Conservation (phyloP, 208 protist species). For the Novymonas esmeraldas region DNA sequence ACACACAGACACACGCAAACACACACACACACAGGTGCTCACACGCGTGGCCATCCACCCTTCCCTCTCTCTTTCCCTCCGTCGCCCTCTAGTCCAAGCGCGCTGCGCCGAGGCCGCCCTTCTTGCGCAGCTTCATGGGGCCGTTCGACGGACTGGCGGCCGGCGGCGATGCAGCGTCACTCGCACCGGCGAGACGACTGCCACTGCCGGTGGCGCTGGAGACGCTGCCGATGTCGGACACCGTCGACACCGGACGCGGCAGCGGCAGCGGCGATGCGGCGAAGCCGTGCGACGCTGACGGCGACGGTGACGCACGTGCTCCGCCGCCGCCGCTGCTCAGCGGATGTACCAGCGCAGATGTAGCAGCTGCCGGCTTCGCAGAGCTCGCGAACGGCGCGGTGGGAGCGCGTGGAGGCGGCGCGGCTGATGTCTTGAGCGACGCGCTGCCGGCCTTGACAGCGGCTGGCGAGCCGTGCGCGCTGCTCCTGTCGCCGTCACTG, state of each 20-base stretch:
- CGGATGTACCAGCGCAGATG: neutral
- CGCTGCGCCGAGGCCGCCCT: conserved; percentile 61
- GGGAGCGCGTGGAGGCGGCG: neutral
- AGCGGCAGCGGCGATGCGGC: neutral
- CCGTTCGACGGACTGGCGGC: conserved; percentile 3
- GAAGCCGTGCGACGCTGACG: neutral
- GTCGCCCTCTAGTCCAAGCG: conserved; percentile 26
- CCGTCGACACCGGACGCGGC: neutral
- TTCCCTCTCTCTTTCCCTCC: neutral
- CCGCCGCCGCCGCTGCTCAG: neutral
- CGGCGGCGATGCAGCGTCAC: neutral
- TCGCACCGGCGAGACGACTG: neutral
- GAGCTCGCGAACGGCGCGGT: conserved; percentile 5
- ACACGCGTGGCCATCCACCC: neutral
- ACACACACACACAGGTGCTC: neutral
- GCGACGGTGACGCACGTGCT: neutral
- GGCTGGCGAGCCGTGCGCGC: neutral
- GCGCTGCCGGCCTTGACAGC: too few species aligned
- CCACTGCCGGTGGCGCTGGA: neutral
- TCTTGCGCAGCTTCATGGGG: conserved; percentile 60
- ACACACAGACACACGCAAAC: conserved; percentile 3
- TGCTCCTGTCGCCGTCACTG: conserved; percentile 1
- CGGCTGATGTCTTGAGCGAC: neutral
- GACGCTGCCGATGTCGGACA: neutral
- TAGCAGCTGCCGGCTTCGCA: neutral